Evolutionary conservation across 2,329 filamentous ascomycete species (phyloP), one percentile per base, ranked within the genome.

Genomic region (Microsporum canis): DNA sequence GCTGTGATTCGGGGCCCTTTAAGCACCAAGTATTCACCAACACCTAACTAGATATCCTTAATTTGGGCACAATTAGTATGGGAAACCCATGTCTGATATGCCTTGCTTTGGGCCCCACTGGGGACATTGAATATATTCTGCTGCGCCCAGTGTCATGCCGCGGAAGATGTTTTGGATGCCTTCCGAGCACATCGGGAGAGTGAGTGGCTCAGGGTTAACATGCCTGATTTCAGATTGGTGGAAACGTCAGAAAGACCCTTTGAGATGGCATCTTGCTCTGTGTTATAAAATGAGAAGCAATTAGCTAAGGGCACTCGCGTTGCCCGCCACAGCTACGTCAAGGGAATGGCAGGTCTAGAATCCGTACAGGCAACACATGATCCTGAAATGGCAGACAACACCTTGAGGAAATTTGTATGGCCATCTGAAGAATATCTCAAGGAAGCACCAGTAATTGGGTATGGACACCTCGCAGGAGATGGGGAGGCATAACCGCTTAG

Each of bases 221-320:
- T 23, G 17, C 17, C 17, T 23, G 1, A 23, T 23, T 23, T 23
- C 17, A 23, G 17, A 39, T 39, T 39, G 38, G 3, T 3, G 7
- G 53, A 57, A 17, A 59, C 64, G 57, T 23, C 63, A 65, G 61
- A 63, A 63, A 56, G 65, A 66, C 60, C 65, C 64, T 41, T 23
- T 63, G 55, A 64, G 65, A 14, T 23, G 29, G 27, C 63, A 66
- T 56, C 56, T 67, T 23, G 66, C 65, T 39, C 58, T 67, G 47
- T 66, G 65, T 57, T 67, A 63, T 55, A 67, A 67, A 61, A 67
- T 34, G 58, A 63, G 27, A 36, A 64, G 33, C 63, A 65, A 53
- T 58, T 66, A 38, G 62, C 59, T 12, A 62, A 58, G 58, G 62
- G 63, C 4, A 67, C 65, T 45, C 65, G 66, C 56, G 63, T 66